Base-by-base conservation (phyloP, 1,284 basidiomycete species). In the Leccinum solheimii region DNA sequence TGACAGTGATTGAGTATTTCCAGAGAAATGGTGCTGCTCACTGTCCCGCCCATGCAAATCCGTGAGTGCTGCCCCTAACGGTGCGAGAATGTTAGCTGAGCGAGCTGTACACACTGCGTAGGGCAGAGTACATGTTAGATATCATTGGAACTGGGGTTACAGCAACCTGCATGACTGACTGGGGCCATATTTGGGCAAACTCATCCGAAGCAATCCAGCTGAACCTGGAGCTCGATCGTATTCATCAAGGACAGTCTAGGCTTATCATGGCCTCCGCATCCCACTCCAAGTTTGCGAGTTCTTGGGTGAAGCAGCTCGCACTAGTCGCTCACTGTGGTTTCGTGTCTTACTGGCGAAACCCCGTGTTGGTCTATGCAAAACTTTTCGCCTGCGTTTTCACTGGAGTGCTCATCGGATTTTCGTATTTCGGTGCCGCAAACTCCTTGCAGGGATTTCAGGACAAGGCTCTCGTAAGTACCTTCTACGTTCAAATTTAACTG, bases 281-380 rank as follows among this genome's bases (percentile, higher is more conserved):
- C 70, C 73, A 16, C 58, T 74, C 79, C 16, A 83, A 86, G 69
- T 90, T 85, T 67, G 80, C 80, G 0, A 80, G 80, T 0, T 67
- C 77, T 14, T 82, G 83, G 77, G 61, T 70, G 6, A 72, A 78
- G 54, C 86, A 90, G 70, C 71, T 82, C 19, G 76, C 81, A 59
- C 69, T 82, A 4, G 57, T 78, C 26, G 72, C 71, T 49, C 76
- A 81, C 1, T 75, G 79, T 50, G 67, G 66, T 8, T 63, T 69
- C 3, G 58, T 69, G 36, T 72, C 74, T 3, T 73, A 78, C 60
- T 83, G 80, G 79, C 72, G 82, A 32, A 84, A 86, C 63, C 87
- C 92, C 2, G 84, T 81, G 0, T 95, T 94, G 69, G 78, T 95
- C 53, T 81, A 88, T 73, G 83, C 90, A 26, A 94, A 94, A 76